Evolutionary conservation across 495 filamentous ascomycete species (phyloP), one percentile per base, ranked within the genome.

Genomic region (Baudoinia panamericana): DNA sequence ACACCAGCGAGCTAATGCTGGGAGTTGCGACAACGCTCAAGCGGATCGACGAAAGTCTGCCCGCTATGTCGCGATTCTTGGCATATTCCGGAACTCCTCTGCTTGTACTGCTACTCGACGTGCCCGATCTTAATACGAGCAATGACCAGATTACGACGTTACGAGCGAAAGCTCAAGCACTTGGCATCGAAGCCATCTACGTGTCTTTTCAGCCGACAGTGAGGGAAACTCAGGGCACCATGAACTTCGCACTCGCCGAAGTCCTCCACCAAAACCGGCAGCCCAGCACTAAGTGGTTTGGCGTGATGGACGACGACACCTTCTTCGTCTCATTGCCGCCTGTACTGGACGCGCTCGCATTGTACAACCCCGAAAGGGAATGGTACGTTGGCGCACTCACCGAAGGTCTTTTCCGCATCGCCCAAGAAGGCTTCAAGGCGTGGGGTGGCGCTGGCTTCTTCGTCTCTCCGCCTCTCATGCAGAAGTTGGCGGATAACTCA

Each of bases 231-330:
- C 24, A 39, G 13, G 36, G 36, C 9, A 15, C 30, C 13, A 39
- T 29, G 36, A 39, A 39, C 36, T 39, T 39, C 17, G 36, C 36
- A 4, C 20, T 39, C 9, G 23, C 36, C 4, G 36, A 30, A 26
- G 36, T 19, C 2, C 21, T 39, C 9, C 13, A 29, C 9, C 19
- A 28, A 16, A 4, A 39, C 16, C 23, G 15, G 8, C 36, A 26
- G 2, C 24, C 23, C 2, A 18, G n/a, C 4, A 39, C 36, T 21
- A n/a, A 35, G 13, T 45, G 42, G 42, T 45, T 40, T 19, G 33
- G 25, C 33, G 13, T 45, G n/a, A 30, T 45, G n/a, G 42, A 45
- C 28, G 42, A 45, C 26, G 42, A 45, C 9, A 45, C 42, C 11
- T 45, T 45, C 29, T 45, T 45, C 30, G 19, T 38, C 13, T 37